Percentiles rank a stretch among this genome's conserved stretches.
Conservation (phyloP, 2,329 filamentous ascomycete genomes). For the Fusarium sp. region DNA sequence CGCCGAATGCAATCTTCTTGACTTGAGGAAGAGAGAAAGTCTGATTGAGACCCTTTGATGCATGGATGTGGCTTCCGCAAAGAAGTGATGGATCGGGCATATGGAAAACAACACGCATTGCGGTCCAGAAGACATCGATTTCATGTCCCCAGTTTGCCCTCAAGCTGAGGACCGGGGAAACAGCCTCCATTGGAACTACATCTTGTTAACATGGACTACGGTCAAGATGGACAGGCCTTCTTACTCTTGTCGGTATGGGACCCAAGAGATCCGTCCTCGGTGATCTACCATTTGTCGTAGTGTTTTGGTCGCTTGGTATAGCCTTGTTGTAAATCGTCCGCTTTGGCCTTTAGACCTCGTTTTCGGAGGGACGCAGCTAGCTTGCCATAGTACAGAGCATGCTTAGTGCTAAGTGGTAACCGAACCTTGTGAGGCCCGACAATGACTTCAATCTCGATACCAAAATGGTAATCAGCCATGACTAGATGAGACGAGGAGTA, state of each 20-base stretch:
- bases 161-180: not conserved
- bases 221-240: rapidly evolving
- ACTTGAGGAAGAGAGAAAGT: not conserved
- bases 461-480: not conserved
- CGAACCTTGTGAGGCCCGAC: not conserved
- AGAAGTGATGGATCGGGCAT: not conserved
- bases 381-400: not conserved
- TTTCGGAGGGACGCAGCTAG: not conserved
- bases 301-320: not conserved
- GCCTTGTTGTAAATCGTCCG: not conserved
- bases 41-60: not conserved
- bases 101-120: not conserved
- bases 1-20: not conserved
- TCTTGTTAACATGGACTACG: rapidly evolving
- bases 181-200: not conserved
- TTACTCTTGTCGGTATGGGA: not conserved
- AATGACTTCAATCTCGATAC: not conserved
- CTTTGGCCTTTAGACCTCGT: not conserved
- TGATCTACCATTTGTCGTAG: not conserved
- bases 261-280: not conserved
- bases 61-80: not conserved
- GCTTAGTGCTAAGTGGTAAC: not conserved
- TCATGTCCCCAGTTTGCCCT: not conserved
- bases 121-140: not conserved
- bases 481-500: not conserved